phyloP scores from a whole-genome alignment of 352 stramenopile species.

The Globisporangium nagaii region DNA sequence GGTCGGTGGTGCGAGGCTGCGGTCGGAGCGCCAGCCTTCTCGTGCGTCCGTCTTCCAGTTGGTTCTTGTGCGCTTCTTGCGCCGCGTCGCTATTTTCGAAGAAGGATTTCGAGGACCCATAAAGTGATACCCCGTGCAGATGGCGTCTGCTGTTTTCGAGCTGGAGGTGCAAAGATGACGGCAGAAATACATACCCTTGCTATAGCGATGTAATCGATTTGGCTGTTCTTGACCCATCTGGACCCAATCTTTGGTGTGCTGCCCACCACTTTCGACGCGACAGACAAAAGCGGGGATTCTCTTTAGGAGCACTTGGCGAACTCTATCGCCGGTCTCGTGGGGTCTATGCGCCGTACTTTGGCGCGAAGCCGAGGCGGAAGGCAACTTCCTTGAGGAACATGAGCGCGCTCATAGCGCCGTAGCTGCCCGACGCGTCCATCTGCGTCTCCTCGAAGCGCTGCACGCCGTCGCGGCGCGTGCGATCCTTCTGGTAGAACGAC shows the following conservation, averaged over 20 bases:
- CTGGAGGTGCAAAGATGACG: too few species aligned
- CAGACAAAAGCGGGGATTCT: too few species aligned
- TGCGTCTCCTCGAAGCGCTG: slow-evolving; percentile 42
- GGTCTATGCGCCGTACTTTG: slow-evolving; percentile 82
- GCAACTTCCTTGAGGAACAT: slow-evolving; percentile 77
- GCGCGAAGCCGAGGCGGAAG: slow-evolving; percentile 66
- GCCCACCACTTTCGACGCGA: too few species aligned
- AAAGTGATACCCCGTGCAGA: too few species aligned
- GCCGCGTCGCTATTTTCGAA: not conserved
- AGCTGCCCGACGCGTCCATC: slow-evolving; percentile 41
- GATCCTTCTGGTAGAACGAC: slow-evolving; percentile 49
- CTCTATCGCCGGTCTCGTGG: too few species aligned
- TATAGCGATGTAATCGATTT: not conserved
- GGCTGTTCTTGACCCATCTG: too few species aligned
- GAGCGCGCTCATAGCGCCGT: slow-evolving; percentile 63
- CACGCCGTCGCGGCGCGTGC: slow-evolving; percentile 55
- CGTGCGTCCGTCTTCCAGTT: not conserved
- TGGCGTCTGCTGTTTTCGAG: too few species aligned
- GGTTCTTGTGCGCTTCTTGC: not conserved
- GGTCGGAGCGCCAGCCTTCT: not conserved
- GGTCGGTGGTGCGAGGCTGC: too few species aligned
- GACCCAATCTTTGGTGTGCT: too few species aligned
- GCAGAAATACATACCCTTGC: not conserved
- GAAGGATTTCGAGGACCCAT: too few species aligned
- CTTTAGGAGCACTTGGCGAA: too few species aligned